These are phyloP conservation scores for Fragaria ananassa DNA, from an alignment of 306 rosid species.

Conservation along the genomic window DNA sequence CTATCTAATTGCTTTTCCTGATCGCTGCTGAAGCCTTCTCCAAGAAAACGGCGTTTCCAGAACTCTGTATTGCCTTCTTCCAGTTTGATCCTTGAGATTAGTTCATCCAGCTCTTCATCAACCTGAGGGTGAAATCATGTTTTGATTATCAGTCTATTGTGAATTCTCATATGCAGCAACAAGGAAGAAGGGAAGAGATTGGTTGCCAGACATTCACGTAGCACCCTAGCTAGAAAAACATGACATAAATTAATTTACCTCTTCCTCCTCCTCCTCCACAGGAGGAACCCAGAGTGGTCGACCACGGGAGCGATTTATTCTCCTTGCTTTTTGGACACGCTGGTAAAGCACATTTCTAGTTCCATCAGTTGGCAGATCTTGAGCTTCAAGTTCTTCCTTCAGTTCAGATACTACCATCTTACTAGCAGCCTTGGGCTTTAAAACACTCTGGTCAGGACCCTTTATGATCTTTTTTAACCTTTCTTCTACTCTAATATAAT, in stretches of 20 bases:
- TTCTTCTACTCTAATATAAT: constrained; percentile 72
- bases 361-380: constrained; percentile 89
- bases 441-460: constrained; percentile 75
- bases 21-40: constrained; percentile 60
- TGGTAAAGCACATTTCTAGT: constrained; percentile 96
- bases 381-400: constrained; percentile 95
- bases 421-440: constrained; percentile 98
- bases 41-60: constrained; percentile 90
- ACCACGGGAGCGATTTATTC: constrained; percentile 96
- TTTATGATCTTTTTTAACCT: constrained; percentile 75
- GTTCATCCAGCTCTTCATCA: constrained; percentile 88
- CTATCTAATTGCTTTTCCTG: constrained; percentile 37
- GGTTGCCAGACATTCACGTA: neutral
- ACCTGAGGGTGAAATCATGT: constrained; percentile 47
- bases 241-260: constrained; percentile 44
- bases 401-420: constrained; percentile 88
- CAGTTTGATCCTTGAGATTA: constrained; percentile 74
- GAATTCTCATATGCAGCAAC: constrained; percentile 17
- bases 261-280: constrained; percentile 88
- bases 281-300: constrained; percentile 99
- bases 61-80: constrained; percentile 91
- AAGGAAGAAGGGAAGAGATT: neutral
- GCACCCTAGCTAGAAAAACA: neutral
- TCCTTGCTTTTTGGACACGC: constrained; percentile 98
- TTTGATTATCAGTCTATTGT: constrained; percentile 13